These are phyloP conservation scores for Fusarium denticulatum DNA, from an alignment of 2,329 filamentous ascomycete species.

Conservation along the genomic window DNA sequence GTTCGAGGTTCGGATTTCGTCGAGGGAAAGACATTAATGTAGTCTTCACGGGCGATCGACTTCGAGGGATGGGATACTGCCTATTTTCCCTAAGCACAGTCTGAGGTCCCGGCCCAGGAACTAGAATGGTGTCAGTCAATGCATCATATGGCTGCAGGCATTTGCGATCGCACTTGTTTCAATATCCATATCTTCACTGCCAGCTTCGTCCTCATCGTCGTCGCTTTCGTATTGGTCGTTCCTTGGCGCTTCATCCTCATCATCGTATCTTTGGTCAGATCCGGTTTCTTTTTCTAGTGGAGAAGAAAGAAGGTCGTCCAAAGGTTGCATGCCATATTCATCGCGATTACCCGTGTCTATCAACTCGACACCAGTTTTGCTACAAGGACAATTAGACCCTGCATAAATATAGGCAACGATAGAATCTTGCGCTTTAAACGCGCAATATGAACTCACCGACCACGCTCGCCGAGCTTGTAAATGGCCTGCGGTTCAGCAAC, in stretches of 20 bases:
- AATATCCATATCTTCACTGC: constrained; percentile 64
- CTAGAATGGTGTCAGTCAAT: constrained; percentile 49
- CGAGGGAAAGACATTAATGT: constrained; percentile 69
- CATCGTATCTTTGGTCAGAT: constrained; percentile 31
- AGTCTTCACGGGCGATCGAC: constrained; percentile 72
- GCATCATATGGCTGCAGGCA: background rate
- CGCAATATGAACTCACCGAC: constrained; percentile 49
- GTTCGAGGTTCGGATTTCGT: constrained; percentile 67
- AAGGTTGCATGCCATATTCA: constrained; percentile 89
- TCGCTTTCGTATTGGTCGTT: constrained; percentile 37
- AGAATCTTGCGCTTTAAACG: background rate
- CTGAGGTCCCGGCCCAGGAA: constrained; percentile 62
- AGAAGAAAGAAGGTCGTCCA: constrained; percentile 90
- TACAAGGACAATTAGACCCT: constrained; percentile 50
- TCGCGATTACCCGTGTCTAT: constrained; percentile 83
- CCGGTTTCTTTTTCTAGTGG: constrained; percentile 66
- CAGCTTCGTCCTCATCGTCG: constrained; percentile 28
- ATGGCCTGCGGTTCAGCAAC: constrained; percentile 47
- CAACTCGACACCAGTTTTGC: constrained; percentile 89
- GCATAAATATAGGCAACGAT: background rate
- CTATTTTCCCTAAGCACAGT: constrained; percentile 63
- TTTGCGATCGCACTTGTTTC: constrained; percentile 54
- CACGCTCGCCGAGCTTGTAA: constrained; percentile 49
- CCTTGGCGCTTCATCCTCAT: constrained; percentile 11
- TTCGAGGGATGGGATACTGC: constrained; percentile 59